These are phyloP conservation scores for Pyrus communis DNA, from an alignment of 306 rosid genomes.

Conservation along the genomic window DNA sequence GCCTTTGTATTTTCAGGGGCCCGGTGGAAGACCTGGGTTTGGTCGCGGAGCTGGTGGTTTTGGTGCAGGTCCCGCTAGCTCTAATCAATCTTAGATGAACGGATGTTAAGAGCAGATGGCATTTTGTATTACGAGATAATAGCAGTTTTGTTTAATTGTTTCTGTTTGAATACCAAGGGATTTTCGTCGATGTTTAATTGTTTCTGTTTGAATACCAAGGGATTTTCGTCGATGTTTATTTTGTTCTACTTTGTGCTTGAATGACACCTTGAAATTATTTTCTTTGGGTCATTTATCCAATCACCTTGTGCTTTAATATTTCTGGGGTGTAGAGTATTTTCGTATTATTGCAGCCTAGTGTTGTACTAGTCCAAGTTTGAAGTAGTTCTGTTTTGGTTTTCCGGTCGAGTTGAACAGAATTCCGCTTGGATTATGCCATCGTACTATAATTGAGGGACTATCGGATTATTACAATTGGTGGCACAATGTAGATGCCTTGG, in stretches of 20 bases:
- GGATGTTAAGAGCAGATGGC: background rate
- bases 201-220: background rate
- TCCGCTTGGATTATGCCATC: no score
- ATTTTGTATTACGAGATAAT: background rate
- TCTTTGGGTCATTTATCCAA: no score
- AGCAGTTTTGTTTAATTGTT: background rate
- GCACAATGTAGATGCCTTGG: no score
- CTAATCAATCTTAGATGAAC: conserved; percentile 26
- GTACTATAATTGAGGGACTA: no score
- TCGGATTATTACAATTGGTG: no score
- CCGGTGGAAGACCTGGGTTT: conserved; percentile 41
- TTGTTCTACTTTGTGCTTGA: background rate
- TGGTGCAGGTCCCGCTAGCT: conserved; percentile 45
- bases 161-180: no score
- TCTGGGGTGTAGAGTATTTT: no score
- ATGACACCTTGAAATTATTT: background rate
- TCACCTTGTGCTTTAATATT: no score
- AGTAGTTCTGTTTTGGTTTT: no score
- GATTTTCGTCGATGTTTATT: background rate
- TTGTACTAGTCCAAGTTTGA: no score
- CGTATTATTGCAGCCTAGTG: no score
- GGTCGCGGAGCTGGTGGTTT: conserved; percentile 54
- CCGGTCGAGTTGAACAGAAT: no score
- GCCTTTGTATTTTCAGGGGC: conserved; percentile 17
- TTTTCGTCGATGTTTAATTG: background rate